phyloP scores from a whole-genome alignment of 1,139 yeast species.

The Protomyces macrosporus region DNA sequence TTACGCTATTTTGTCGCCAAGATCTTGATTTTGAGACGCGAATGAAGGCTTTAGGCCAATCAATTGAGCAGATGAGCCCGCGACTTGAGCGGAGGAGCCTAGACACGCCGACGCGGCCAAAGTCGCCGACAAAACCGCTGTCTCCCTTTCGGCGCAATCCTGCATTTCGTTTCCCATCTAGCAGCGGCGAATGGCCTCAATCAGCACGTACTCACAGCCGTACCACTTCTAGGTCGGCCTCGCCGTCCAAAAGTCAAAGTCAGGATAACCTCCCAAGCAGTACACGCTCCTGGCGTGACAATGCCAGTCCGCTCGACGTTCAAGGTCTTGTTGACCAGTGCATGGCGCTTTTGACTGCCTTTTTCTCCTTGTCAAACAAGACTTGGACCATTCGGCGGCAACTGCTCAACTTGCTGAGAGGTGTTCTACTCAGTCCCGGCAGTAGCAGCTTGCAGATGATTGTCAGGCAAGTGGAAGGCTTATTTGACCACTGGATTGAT shows the following conservation, averaged over 20 bases:
- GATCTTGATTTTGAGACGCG: constrained; percentile 3
- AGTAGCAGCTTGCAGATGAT: constrained; percentile 10
- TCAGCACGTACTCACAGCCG: not conserved
- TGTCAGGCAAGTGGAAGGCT: constrained; percentile 3
- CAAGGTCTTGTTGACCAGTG: constrained; percentile 16
- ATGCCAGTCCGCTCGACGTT: not conserved
- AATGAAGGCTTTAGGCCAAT: not conserved
- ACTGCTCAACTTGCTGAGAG: constrained; percentile 7
- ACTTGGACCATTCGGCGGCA: constrained; percentile 24
- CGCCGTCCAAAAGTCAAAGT: not conserved
- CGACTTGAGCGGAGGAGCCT: not conserved
- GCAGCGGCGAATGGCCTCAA: not conserved
- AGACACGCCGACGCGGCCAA: not conserved
- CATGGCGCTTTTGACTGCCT: constrained; percentile 13
- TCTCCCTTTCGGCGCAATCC: not conserved
- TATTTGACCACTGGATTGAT: constrained; percentile 6
- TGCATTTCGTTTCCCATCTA: not conserved
- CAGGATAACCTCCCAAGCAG: not conserved
- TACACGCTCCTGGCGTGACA: not conserved
- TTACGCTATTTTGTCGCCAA: constrained; percentile 6
- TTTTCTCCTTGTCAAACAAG: constrained; percentile 2
- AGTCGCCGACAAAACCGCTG: not conserved
- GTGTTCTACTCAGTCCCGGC: constrained; percentile 7
- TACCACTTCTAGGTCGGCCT: not conserved
- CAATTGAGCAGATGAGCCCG: not conserved